Evolutionary conservation across 2,329 filamentous ascomycete genomes (phyloP).

Genomic region (Rosellinia necatrix): DNA sequence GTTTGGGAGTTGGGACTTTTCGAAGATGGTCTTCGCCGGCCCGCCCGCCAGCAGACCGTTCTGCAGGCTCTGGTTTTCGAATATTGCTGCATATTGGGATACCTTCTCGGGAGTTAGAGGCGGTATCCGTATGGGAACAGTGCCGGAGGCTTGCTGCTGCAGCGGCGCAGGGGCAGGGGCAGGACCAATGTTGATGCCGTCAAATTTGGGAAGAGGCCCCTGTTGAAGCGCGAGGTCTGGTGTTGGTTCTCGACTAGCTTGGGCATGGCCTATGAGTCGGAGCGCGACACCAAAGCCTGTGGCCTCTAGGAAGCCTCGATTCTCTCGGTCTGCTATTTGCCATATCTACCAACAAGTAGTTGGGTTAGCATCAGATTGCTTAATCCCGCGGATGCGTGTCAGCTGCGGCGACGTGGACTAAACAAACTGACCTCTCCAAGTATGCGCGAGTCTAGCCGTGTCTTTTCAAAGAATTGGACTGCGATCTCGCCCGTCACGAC

Average conservation of each 20-base stretch:
- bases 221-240: constrained; percentile 81
- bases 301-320: constrained; percentile 89
- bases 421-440: constrained; percentile 75
- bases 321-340: constrained; percentile 98
- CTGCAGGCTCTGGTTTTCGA: constrained; percentile 83
- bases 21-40: constrained; percentile 90
- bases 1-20: constrained; percentile 87
- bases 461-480: constrained; percentile 98
- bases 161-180: constrained; percentile 54
- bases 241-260: constrained; percentile 81
- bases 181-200: constrained; percentile 64
- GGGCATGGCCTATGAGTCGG: constrained; percentile 92
- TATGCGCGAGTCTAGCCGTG: constrained; percentile 80
- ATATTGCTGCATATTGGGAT: constrained; percentile 84
- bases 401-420: neutral
- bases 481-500: constrained; percentile 96
- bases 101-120: constrained; percentile 88
- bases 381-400: neutral
- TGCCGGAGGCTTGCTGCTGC: constrained; percentile 63
- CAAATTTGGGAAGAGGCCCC: constrained; percentile 90
- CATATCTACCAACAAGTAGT: constrained; percentile 72
- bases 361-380: constrained; percentile 36
- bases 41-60: constrained; percentile 81
- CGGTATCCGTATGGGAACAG: constrained; percentile 80
- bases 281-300: constrained; percentile 92